Evolutionary conservation across 768 basidiomycete species (phyloP).

Genomic region (Tricholoma bakamatsutake): DNA sequence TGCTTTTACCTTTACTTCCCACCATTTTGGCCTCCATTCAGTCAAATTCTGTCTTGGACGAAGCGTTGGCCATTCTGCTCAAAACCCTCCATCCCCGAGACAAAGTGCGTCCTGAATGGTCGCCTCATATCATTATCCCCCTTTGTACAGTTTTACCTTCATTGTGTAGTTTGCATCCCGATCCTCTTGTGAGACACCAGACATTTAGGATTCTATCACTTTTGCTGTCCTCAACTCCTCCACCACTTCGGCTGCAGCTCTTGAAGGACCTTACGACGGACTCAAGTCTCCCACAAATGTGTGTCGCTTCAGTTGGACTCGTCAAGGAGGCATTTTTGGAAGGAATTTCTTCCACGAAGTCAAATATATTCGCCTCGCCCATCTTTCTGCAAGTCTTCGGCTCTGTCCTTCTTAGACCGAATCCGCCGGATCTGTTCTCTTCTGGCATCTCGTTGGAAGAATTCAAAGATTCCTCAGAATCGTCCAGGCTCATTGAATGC

Average conservation of each 20-base stretch:
- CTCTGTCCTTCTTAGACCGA: conserved; percentile 49
- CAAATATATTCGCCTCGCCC: conserved; percentile 48
- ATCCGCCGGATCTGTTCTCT: conserved; percentile 47
- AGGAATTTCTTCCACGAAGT: conserved; percentile 26
- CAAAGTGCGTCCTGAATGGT: conserved; percentile 18
- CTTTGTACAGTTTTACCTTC: conserved; percentile 46
- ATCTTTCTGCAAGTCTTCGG: conserved; percentile 54
- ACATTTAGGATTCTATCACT: conserved; percentile 55
- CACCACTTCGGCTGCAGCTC: conserved; percentile 45
- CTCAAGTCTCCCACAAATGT: conserved; percentile 56
- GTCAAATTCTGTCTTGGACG: conserved; percentile 49
- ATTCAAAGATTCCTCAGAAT: conserved; percentile 50
- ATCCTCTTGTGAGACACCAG: conserved; percentile 52
- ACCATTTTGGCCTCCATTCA: conserved; percentile 47
- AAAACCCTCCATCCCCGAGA: conserved; percentile 22
- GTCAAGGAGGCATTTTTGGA: conserved; percentile 64
- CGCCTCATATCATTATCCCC: conserved; percentile 41
- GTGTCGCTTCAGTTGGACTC: conserved; percentile 60
- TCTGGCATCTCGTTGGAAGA: conserved; percentile 31
- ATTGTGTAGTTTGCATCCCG: conserved; percentile 57
- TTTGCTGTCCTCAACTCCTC: conserved; percentile 42
- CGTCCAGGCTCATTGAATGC: conserved; percentile 57
- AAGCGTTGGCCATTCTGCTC: conserved; percentile 54
- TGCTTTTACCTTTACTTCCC: conserved; percentile 31
- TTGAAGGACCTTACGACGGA: conserved; percentile 48